A percentile compares a stretch with the other conserved stretches of the same genome.
phyloP scores from a whole-genome alignment of 2,329 filamentous ascomycete genomes.

The Grosmannia clavigera region DNA sequence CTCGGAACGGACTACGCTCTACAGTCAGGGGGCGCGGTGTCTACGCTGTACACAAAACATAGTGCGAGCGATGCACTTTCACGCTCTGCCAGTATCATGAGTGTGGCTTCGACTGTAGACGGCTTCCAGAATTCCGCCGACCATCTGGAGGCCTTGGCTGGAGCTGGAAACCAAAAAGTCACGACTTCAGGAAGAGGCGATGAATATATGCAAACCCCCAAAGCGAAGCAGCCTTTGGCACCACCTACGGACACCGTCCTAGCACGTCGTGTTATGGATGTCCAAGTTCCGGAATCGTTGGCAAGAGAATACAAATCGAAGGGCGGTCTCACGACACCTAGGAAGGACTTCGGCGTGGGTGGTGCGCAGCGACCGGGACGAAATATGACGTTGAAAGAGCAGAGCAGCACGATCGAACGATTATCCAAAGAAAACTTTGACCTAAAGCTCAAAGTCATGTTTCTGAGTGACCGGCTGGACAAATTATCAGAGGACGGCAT shows the following conservation, averaged over 20 bases:
- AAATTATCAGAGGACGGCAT: conserved; percentile 91
- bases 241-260: conserved; percentile 80
- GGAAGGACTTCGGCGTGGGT: conserved; percentile 36
- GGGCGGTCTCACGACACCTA: conserved; percentile 49
- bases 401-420: conserved; percentile 92
- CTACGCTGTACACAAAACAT: conserved; percentile 37
- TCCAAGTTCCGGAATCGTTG: conserved; percentile 81
- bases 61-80: conserved; percentile 43
- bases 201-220: conserved; percentile 56
- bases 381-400: conserved; percentile 85
- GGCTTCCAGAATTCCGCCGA: conserved; percentile 39
- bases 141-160: conserved; percentile 37
- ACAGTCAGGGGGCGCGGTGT: conserved; percentile 66
- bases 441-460: conserved; percentile 93
- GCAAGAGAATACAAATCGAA: conserved; percentile 76
- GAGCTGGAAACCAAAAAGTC: conserved; percentile 34
- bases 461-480: conserved; percentile 83
- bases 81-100: conserved; percentile 75
- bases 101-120: conserved; percentile 68
- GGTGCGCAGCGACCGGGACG: conserved; percentile 21
- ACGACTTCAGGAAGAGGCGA: conserved; percentile 22
- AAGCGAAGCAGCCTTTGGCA: conserved; percentile 34
- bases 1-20: conserved; percentile 64
- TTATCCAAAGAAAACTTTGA: conserved; percentile 98
- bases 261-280: conserved; percentile 75